Evolutionary conservation across 805 yeast genomes (phyloP).

Genomic region (Yarrowia sp.): DNA sequence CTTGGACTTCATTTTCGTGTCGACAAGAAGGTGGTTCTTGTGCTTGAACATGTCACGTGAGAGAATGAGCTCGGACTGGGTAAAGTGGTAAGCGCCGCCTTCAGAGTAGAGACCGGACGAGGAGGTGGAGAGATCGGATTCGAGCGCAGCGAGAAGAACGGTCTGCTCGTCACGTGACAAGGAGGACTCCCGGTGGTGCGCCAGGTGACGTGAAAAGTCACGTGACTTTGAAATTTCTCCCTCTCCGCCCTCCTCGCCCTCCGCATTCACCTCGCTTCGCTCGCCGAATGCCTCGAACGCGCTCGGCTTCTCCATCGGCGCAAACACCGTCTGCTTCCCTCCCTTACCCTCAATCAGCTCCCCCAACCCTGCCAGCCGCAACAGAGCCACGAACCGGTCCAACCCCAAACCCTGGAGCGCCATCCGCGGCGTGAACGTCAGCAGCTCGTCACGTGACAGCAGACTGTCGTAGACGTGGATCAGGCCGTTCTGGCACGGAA

Average conservation of each 20-base stretch:
- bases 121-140: neutral
- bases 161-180: neutral
- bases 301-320: constrained; percentile 50
- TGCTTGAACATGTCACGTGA: neutral
- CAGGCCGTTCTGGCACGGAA: constrained; percentile 57
- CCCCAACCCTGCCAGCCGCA: constrained; percentile 64
- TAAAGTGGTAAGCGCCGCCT: constrained; percentile 26
- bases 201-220: neutral
- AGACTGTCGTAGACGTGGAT: constrained; percentile 57
- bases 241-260: neutral
- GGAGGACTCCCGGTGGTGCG: neutral
- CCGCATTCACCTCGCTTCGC: too few relatives aligned
- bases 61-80: constrained; percentile 2
- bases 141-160: neutral
- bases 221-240: neutral
- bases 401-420: constrained; percentile 66
- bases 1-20: constrained; percentile 65
- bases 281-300: too few relatives aligned
- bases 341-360: constrained; percentile 61
- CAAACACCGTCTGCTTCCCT: constrained; percentile 65
- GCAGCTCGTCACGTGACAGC: constrained; percentile 42
- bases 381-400: constrained; percentile 70
- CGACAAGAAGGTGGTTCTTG: constrained; percentile 67
- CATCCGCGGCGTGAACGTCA: constrained; percentile 61
- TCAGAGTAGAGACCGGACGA: constrained; percentile 43